Evolutionary conservation across 2,329 filamentous ascomycete species (phyloP).

Genomic region (Nemania serpens): DNA sequence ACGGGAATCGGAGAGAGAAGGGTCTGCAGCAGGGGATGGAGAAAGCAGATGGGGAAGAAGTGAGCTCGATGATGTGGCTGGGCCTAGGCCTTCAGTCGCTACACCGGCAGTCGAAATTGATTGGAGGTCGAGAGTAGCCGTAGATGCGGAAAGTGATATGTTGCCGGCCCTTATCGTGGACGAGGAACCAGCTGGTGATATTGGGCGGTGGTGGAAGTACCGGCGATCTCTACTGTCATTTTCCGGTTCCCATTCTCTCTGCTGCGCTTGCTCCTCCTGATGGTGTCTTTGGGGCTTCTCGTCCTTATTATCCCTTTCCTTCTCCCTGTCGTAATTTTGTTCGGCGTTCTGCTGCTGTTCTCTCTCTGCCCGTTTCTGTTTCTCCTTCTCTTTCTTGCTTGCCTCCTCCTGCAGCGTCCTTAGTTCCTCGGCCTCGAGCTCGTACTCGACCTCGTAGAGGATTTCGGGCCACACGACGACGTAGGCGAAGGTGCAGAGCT

Average conservation of each 20-base stretch:
- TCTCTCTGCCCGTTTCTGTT: slow-evolving; percentile 5
- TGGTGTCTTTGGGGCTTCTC: slow-evolving; percentile 2
- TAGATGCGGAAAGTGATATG: slow-evolving; percentile 20
- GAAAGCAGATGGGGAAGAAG: slow-evolving; percentile 27
- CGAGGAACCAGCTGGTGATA: slow-evolving; percentile 22
- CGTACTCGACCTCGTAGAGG: slow-evolving; percentile 76
- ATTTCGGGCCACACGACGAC: slow-evolving; percentile 83
- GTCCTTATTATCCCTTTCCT: slow-evolving; percentile 13
- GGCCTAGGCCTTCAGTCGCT: slow-evolving; percentile 1
- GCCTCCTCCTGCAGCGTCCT: slow-evolving; percentile 25
- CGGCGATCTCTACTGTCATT: slow-evolving; percentile 19
- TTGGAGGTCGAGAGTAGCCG: slow-evolving; percentile 18
- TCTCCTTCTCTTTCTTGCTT: slow-evolving; percentile 26
- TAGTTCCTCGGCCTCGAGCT: slow-evolving; percentile 69
- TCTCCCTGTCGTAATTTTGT: slow-evolving; percentile 14
- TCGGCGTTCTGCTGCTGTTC: slow-evolving; percentile 10
- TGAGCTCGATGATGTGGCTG: slow-evolving; percentile 14
- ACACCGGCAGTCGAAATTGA: slow-evolving; percentile 4
- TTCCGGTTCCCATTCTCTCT: slow-evolving; percentile 13
- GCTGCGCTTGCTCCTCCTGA: slow-evolving; percentile 13
- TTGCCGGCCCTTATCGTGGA: slow-evolving; percentile 13
- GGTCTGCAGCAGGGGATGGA: slow-evolving; percentile 29
- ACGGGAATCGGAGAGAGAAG: slow-evolving; percentile 20
- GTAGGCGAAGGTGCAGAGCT: slow-evolving; percentile 89
- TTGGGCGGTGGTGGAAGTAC: slow-evolving; percentile 12